Evolutionary conservation across 495 filamentous ascomycete genomes (phyloP), one percentile per base, ranked within the genome.

Genomic region (Aspergillus conjunctus): DNA sequence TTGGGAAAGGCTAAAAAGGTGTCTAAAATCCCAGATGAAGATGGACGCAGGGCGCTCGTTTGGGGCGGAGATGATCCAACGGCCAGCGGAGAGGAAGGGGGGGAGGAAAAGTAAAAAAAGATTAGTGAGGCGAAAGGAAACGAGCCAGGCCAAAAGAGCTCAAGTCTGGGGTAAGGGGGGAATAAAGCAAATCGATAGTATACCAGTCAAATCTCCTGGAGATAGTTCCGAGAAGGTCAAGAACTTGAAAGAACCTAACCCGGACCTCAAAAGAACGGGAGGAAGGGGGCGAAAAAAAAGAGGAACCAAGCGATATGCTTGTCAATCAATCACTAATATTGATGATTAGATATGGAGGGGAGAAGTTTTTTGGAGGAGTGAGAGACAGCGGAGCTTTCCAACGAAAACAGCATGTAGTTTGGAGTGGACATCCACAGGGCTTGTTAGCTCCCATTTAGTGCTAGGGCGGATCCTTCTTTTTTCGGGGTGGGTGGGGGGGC

Each of bases 381-480:
- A 22, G n/a, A 22, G 1, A 14, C 44, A 67, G 65, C 65, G 65
- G 65, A 67, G 65, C 65, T 58, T 67, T 60, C 37, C 58, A 58
- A 61, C 20, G 44, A 48, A 48, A 48, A n/a, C n/a, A 48, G 44
- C 21, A 21, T 48, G 15, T 20, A 48, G 17, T 44, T 56, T 53
- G 54, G 21, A 33, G 56, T 44, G 46, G 46, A 51, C 52, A 53
- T 50, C 46, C 45, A 21, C 54, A 58, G 55, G 55, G 55, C 55
- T 58, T 57, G 31, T 48, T 54, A 58, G 60, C 54, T 58, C 51
- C 41, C 54, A 37, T 64, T 55, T 60, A 34, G 62, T 51, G 33
- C 31, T 50, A 54, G 52, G 26, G 63, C 53, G 64, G 57, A 54
- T 66, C 57, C 51, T 61, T 51, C 59, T 63, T 61, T 61, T 61